Evolutionary conservation across 371 early-diverging fungal species (phyloP).

Genomic region (Rhizopus arrhizus): DNA sequence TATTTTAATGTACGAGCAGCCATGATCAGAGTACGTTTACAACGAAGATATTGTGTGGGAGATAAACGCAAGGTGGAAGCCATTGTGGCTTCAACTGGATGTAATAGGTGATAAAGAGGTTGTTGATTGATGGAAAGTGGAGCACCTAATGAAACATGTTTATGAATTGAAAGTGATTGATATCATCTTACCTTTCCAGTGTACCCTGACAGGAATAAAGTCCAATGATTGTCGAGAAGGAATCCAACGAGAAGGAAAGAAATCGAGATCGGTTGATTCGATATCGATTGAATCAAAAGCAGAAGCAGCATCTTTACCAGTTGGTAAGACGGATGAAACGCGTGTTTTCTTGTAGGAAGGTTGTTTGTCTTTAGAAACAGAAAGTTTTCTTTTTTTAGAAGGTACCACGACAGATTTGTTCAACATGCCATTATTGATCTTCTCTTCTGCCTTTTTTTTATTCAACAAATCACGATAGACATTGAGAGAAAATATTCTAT

Average conservation of each 20-base stretch:
- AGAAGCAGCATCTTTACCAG: conserved; percentile 32
- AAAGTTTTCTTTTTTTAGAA: conserved; percentile 28
- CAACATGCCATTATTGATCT: conserved; percentile 19
- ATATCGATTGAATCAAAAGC: conserved; percentile 39
- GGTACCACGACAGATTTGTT: conserved; percentile 31
- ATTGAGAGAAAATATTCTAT: conserved; percentile 26
- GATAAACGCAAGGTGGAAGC: conserved; percentile 65
- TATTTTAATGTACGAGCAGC: conserved; percentile 32
- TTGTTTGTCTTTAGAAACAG: conserved; percentile 9
- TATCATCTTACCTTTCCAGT: conserved; percentile 36
- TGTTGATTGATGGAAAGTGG: conserved; percentile 48
- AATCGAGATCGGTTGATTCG: conserved; percentile 20
- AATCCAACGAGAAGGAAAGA: conserved; percentile 30
- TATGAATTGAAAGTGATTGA: no score
- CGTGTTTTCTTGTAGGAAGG: conserved; percentile 17
- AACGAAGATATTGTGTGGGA: conserved; percentile 63
- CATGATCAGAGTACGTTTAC: conserved; percentile 37
- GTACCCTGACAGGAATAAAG: conserved; percentile 27
- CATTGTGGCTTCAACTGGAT: conserved; percentile 57
- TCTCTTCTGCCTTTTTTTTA: neutral
- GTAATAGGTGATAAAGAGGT: conserved; percentile 49
- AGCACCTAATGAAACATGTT: conserved; percentile 30
- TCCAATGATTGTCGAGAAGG: conserved; percentile 24
- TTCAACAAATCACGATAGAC: conserved; percentile 24
- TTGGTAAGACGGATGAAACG: conserved; percentile 30